A percentile compares a stretch with the other conserved stretches of the same genome.
Evolutionary conservation across 1,139 yeast species (phyloP).

Genomic region (Yamadazyma conglobata): DNA sequence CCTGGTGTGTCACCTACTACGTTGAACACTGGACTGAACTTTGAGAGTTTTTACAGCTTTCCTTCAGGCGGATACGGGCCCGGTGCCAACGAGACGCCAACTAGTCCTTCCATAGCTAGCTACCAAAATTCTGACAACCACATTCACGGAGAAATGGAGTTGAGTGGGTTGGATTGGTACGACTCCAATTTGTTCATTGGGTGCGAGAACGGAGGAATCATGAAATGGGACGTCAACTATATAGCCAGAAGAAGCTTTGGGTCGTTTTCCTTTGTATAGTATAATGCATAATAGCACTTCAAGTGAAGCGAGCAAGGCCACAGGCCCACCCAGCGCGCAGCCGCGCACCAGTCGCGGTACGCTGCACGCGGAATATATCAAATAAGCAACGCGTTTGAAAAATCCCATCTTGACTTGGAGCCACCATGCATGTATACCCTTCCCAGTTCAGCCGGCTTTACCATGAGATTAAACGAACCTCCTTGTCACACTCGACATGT

Average conservation of each 20-base stretch:
- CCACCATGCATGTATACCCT: conserved; percentile 64
- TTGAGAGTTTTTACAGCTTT: too few relatives aligned
- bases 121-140: conserved; percentile 32
- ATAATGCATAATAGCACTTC: too few relatives aligned
- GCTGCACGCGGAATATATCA: too few relatives aligned
- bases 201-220: conserved; percentile 43
- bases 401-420: not conserved
- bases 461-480: conserved; percentile 55
- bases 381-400: too few relatives aligned
- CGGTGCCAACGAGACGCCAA: too few relatives aligned
- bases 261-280: conserved; percentile 15
- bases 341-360: too few relatives aligned
- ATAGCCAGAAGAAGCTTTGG: conserved; percentile 42
- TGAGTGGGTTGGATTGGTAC: conserved; percentile 41
- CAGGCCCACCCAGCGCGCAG: too few relatives aligned
- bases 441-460: conserved; percentile 57
- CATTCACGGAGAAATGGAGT: conserved; percentile 47
- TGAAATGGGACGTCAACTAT: conserved; percentile 41
- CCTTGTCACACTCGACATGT: conserved; percentile 86
- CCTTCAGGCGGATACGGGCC: too few relatives aligned
- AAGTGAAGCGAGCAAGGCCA: too few relatives aligned
- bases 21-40: not conserved
- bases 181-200: conserved; percentile 37
- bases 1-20: conserved; percentile 5
- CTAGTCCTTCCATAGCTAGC: conserved; percentile 8